Evolutionary conservation across 257 asterid species (phyloP), one percentile per base, ranked within the genome.

Genomic region (Osmanthus fragrans): DNA sequence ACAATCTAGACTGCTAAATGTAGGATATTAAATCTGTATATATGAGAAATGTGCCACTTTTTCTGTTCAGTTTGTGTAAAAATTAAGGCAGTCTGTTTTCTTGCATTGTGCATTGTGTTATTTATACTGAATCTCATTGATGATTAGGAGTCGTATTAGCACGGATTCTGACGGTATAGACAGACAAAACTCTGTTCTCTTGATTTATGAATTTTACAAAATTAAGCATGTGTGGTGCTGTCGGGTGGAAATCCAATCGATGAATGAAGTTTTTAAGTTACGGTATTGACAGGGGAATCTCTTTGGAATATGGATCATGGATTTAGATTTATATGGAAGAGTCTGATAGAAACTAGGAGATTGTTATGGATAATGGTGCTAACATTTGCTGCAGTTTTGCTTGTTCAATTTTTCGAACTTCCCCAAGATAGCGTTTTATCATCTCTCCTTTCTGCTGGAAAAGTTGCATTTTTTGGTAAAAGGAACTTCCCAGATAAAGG

Each of bases 361-460:
- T 79, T 72, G n/a, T 4, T 85, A 16, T 79, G 78, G 76, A 27
- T 85, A 29, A 36, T 82, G 66, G 82, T 76, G 58, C 5, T 80
- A 30, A 37, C 79, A 72, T 84, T 82, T 19, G 42, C 34, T 75
- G 54, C 80, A 30, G 78, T 84, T 42, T 47, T 82, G 74, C 54
- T 80, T 21, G 47, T 83, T 75, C 88, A 84, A 49, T 84, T 80
- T 65, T 23, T 78, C 56, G 77, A 74, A 79, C 76, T 84, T 65
- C 88, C 82, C 64, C 47, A 76, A 25, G 74, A 76, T 63, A 72
- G 18, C 21, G 58, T 49, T 74, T n/a, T 86, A 8, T 73, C 85
- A 23, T 82, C 90, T 19, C 65, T 86, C 19, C 32, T 77, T 3
- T 69, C 82, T 29, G 47, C 79, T 45, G 78, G 67, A 16, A 82